Evolutionary conservation across 371 early-diverging fungal genomes (phyloP), one percentile per base, ranked within the genome.

Genomic region (Hamiltosporidium tvaerminnensis): DNA sequence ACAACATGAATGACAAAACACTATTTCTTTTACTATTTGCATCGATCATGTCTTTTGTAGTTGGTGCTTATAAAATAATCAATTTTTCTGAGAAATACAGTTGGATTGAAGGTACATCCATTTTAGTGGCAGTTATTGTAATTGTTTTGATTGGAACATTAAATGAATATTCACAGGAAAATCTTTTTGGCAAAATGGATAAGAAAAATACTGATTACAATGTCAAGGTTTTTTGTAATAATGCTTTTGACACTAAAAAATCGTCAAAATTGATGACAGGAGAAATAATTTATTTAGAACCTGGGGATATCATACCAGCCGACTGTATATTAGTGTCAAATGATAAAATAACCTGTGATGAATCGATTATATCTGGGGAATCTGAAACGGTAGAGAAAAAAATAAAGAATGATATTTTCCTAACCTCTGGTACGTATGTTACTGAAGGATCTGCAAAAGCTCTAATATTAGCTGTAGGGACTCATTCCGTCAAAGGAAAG

Each of bases 291-390:
- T 64, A 47, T 33, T 16, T 67, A 32, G 67, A 67, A 53, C 5
- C 44, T 12, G 67, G 67, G 9, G 67, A 67, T 53, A 31, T 67
- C 3, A 41, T 67, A 32, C 67, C 67, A 12, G 67, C 56, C 5
- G 67, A 67, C 44, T 36, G 56, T 48, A 23, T 65, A 9, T 14
- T 52, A 4, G 14, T 64, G 12, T 16, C 34, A 23, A 31, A 50
- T 3, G 37, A 14, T 5, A 2, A 2, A 14, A 7, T 67, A 5
- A 36, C n/a, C n/a, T 61, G 61, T 47, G 67, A 67, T 61, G 67
- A 67, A 31, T 67, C 67, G 4, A 39, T 67, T 0, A 16, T 67
- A 16, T 65, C 64, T 2, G 67, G 67, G 23, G 67, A 67, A 57
- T 30, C 35, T 14, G 57, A 65, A 30, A 2, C 9, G 4, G 33